Base-by-base conservation (phyloP, 2,329 filamentous ascomycete genomes). In the Chaetomium sp. region DNA sequence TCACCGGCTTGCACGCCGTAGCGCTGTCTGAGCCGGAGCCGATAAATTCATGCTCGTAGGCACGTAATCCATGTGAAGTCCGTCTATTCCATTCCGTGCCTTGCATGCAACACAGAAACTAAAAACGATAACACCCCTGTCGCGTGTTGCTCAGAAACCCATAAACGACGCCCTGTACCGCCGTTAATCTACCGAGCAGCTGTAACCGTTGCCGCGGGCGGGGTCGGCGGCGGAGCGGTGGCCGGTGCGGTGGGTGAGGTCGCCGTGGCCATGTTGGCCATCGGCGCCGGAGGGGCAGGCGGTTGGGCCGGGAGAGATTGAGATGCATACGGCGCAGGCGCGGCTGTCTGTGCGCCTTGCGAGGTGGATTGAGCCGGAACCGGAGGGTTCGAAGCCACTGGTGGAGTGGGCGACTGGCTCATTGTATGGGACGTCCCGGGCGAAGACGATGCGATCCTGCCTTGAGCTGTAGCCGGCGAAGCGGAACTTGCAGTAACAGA, bases 251-350 rank as follows among this genome's bases (percentile, higher is more conserved):
- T 23, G 45, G 27, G 8, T 23, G 45, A 10, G 9, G 45, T 2
- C 3, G 27, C 27, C 23, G 59, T 21, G 25, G 35, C n/a, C 63
- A 54, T 53, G 57, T 61, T 61, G 9, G 56, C 23, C 50, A 49
- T 50, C 38, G 57, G 49, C 10, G 25, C 54, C 21, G 49, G 33
- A 19, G 59, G 50, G 42, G 29, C 23, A n/a, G 59, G 38, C 16
- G 33, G 21, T 23, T 62, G 55, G 12, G 57, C 25, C 50, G 49
- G 25, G 16, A 23, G 8, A 13, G 12, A 31, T 21, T n/a, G 21
- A n/a, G 35, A 25, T 3, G 25, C 19, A 16, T 27, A 1, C 12
- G 57, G 25, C 19, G 21, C 35, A 13, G 38, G 42, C 4, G 16
- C 31, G 7, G 59, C 6, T 21, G 31, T 42, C 23, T 56, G 60